Evolutionary conservation across 495 filamentous ascomycete genomes (phyloP).

Genomic region (Penicillium pancosmium): DNA sequence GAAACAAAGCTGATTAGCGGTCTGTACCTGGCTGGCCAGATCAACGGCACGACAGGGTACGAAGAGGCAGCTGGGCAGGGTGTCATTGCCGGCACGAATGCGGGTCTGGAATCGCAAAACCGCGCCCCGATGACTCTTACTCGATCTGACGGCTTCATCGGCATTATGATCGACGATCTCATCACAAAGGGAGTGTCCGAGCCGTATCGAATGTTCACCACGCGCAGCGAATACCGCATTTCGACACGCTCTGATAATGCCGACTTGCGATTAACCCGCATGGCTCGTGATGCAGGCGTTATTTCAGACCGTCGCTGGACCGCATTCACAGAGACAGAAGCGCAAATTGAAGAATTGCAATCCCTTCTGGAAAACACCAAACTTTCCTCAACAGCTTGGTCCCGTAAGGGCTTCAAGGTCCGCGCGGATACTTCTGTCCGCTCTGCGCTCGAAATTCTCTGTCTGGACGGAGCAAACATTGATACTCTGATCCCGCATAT

Average conservation of each 20-base stretch:
- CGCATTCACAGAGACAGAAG: slow-evolving; percentile 61
- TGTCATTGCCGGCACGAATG: slow-evolving; percentile 90
- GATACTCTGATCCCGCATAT: slow-evolving; percentile 55
- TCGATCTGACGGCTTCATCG: slow-evolving; percentile 93
- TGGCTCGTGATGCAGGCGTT: slow-evolving; percentile 75
- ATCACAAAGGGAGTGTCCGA: slow-evolving; percentile 97
- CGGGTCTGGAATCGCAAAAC: slow-evolving; percentile 73
- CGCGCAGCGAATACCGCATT: slow-evolving; percentile 93
- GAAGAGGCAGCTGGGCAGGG: slow-evolving; percentile 96
- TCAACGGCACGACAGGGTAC: slow-evolving; percentile 98
- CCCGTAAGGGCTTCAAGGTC: slow-evolving; percentile 65
- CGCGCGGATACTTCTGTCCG: slow-evolving; percentile 61
- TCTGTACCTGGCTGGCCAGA: slow-evolving; percentile 92
- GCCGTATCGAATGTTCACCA: slow-evolving; percentile 98
- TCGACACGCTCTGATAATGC: slow-evolving; percentile 90
- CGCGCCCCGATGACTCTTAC: slow-evolving; percentile 66
- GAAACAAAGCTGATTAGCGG: slow-evolving; percentile 92
- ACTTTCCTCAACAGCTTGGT: slow-evolving; percentile 65
- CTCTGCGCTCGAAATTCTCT: slow-evolving; percentile 76
- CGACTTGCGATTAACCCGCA: slow-evolving; percentile 80
- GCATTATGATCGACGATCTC: slow-evolving; percentile 98
- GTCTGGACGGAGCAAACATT: slow-evolving; percentile 58
- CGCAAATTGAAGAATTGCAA: slow-evolving; percentile 66
- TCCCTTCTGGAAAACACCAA: slow-evolving; percentile 56
- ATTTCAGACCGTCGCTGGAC: slow-evolving; percentile 80